phyloP scores from a whole-genome alignment of 257 asterid species.

The Nyctanthes arbortristis region DNA sequence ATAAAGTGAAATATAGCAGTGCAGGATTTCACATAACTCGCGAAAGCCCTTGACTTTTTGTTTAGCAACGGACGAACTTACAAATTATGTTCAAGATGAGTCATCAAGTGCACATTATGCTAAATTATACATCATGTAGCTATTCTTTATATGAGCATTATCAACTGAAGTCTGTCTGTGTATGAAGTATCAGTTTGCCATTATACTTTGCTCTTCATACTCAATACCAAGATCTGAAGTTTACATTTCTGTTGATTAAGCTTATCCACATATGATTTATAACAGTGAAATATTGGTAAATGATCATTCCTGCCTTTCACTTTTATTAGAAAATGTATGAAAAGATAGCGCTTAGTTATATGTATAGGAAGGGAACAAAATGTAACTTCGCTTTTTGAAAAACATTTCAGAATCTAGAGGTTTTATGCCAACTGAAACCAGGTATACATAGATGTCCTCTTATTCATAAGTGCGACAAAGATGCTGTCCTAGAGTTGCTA shows the following conservation, averaged over 20 bases:
- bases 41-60: too few species aligned
- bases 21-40: too few species aligned
- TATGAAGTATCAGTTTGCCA: neutral
- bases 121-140: too few species aligned
- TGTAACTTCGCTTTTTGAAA: neutral
- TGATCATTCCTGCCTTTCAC: too few species aligned
- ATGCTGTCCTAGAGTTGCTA: neutral
- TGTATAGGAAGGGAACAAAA: neutral
- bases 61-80: too few species aligned
- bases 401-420: neutral
- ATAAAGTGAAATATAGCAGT: too few species aligned
- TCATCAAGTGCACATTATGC: neutral
- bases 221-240: neutral
- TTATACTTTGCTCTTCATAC: neutral
- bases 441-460: neutral
- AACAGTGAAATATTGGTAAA: too few species aligned
- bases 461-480: neutral
- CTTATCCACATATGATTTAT: neutral
- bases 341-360: neutral
- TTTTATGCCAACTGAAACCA: neutral
- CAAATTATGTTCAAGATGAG: too few species aligned
- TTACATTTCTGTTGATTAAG: neutral
- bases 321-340: too few species aligned
- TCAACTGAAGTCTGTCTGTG: neutral
- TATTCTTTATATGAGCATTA: neutral